A percentile compares a stretch with the other conserved stretches of the same genome.
These are phyloP conservation scores for Cutaneotrichosporon sp. DNA, from an alignment of 1,284 basidiomycete genomes.

Conservation along the genomic window DNA sequence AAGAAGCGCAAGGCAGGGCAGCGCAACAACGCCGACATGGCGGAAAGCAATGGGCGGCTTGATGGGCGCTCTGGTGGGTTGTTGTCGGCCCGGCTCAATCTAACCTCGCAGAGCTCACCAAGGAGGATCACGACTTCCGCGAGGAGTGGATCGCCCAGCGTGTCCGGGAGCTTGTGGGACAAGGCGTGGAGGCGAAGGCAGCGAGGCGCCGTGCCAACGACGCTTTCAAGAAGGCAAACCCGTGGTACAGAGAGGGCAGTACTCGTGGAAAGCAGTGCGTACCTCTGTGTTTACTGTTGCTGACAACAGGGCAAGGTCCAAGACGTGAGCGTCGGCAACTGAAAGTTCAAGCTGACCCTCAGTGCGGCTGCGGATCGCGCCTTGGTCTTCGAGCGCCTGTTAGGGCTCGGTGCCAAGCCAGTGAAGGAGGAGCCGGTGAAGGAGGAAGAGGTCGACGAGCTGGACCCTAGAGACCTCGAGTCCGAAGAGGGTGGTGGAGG, in stretches of 20 bases:
- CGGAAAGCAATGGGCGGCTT: constrained; percentile 34
- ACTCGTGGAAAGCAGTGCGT: constrained; percentile 45
- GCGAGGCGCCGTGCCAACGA: constrained; percentile 37
- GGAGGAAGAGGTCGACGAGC: neutral
- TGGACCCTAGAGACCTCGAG: neutral
- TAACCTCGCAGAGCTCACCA: constrained; percentile 39
- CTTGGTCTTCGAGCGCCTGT: no score
- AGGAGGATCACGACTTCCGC: constrained; percentile 37
- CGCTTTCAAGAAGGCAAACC: constrained; percentile 38
- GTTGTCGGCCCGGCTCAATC: neutral
- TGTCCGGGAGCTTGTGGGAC: constrained; percentile 17
- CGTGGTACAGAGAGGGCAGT: constrained; percentile 47
- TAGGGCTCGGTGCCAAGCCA: no score
- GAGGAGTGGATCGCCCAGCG: constrained; percentile 33
- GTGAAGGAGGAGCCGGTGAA: no score
- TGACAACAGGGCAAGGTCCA: constrained; percentile 41
- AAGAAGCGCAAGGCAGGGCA: constrained; percentile 39
- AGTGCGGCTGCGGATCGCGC: constrained; percentile 45
- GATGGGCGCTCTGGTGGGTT: constrained; percentile 41
- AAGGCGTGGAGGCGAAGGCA: constrained; percentile 31
- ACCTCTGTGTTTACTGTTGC: neutral
- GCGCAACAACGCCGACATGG: constrained; percentile 46
- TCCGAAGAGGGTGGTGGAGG: neutral
- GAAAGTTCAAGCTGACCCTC: no score
- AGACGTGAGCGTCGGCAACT: constrained; percentile 29